A percentile compares a stretch with the other conserved stretches of the same genome.
Conservation (phyloP, 208 protist species). For the Crithidia fasciculata region DNA sequence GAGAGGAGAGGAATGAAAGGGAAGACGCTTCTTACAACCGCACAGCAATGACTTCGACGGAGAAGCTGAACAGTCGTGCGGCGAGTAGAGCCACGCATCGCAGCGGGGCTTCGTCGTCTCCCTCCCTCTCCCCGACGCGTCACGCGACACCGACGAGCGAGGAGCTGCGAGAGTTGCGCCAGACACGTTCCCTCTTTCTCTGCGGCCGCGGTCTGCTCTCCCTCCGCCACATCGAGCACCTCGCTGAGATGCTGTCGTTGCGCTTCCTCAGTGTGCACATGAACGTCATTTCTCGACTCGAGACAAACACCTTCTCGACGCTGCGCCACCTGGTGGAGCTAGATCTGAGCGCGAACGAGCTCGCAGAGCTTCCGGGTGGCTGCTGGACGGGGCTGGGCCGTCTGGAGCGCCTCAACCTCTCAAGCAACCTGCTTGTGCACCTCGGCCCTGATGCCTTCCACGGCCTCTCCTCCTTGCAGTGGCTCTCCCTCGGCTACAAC, state of each 20-base stretch:
- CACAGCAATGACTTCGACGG: no score
- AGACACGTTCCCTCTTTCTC: slow-evolving; percentile 66
- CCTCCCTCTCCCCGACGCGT: slow-evolving; percentile 4
- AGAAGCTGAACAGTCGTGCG: neutral
- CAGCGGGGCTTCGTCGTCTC: neutral
- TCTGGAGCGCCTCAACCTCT: slow-evolving; percentile 74
- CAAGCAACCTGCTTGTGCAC: slow-evolving; percentile 61
- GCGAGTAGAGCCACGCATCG: neutral
- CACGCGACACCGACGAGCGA: slow-evolving; percentile 26
- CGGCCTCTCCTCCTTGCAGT: slow-evolving; percentile 54
- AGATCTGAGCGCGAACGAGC: slow-evolving; percentile 84
- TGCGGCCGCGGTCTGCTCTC: slow-evolving; percentile 69
- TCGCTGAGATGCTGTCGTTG: slow-evolving; percentile 60
- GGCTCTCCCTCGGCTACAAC: slow-evolving; percentile 84
- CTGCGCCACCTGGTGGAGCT: slow-evolving; percentile 70
- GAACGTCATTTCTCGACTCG: slow-evolving; percentile 64
- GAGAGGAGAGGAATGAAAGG: neutral
- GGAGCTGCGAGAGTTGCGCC: slow-evolving; percentile 39
- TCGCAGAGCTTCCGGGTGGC: slow-evolving; percentile 22
- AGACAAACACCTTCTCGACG: slow-evolving; percentile 31
- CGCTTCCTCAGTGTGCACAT: slow-evolving; percentile 78
- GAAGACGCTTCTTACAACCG: neutral
- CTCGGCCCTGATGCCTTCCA: slow-evolving; percentile 37
- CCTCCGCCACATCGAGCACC: slow-evolving; percentile 66
- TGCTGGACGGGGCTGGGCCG: slow-evolving; percentile 55